Evolutionary conservation across 169 alveolate species (phyloP).

Genomic region (Cyclospora cayetanensis): DNA sequence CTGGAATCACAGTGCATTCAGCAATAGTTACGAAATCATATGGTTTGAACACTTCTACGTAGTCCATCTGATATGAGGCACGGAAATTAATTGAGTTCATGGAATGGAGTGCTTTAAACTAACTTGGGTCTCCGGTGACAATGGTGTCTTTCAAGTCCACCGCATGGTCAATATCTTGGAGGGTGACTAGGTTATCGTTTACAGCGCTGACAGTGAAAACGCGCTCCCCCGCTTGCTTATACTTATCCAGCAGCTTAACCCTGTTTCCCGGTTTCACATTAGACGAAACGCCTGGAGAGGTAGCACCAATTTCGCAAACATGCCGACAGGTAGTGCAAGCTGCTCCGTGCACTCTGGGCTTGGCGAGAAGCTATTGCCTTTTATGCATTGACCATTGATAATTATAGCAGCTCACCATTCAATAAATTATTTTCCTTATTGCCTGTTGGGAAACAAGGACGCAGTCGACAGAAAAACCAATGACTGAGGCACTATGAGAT

Average conservation of each 20-base stretch:
- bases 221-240: conserved; percentile 5
- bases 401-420: neutral
- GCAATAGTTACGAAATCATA: neutral
- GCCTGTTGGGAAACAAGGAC: neutral
- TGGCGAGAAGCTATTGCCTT: neutral
- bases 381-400: neutral
- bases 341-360: neutral
- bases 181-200: neutral
- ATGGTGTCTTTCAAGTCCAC: neutral
- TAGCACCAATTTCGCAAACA: neutral
- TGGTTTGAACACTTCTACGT: neutral
- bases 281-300: neutral
- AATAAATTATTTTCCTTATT: neutral
- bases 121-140: conserved; percentile 23
- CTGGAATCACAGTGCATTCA: neutral
- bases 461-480: neutral
- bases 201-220: conserved; percentile 31
- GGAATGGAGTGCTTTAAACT: neutral
- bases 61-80: neutral
- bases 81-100: neutral
- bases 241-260: conserved; percentile 32
- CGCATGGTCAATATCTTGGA: neutral
- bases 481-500: neutral
- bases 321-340: neutral
- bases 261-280: conserved; percentile 24